Evolutionary conservation across 805 yeast species (phyloP).

Genomic region (Ogataea nonfermentans): DNA sequence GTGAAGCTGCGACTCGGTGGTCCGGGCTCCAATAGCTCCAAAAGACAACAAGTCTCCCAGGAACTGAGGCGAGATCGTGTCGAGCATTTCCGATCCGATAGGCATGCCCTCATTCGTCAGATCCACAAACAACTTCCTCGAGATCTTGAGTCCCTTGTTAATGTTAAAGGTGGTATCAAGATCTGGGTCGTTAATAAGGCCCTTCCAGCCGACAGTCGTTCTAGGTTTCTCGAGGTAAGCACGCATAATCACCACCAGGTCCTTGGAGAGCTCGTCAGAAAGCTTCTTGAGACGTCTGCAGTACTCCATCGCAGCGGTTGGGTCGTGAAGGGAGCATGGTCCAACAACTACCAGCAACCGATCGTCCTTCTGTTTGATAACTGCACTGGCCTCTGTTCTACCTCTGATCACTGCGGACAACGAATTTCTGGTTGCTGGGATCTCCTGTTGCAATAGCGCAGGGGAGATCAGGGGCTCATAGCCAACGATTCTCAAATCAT

Average conservation of each 20-base stretch:
- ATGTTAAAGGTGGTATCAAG: conserved; percentile 89
- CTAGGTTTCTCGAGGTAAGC: conserved; percentile 98
- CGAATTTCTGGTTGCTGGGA: conserved; percentile 59
- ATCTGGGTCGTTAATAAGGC: conserved; percentile 95
- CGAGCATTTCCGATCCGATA: conserved; percentile 97
- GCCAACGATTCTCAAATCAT: conserved; percentile 75
- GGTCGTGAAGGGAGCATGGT: conserved; percentile 95
- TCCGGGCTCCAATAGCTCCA: conserved; percentile 99
- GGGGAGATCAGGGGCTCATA: conserved; percentile 96
- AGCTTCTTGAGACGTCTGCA: conserved; percentile 65
- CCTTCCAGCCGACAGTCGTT: conserved; percentile 99
- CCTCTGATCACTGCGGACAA: conserved; percentile 69
- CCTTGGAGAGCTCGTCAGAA: conserved; percentile 68
- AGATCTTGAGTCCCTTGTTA: conserved; percentile 86
- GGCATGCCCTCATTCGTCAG: conserved; percentile 81
- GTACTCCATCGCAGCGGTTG: conserved; percentile 85
- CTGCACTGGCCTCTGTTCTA: conserved; percentile 73
- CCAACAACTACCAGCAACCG: conserved; percentile 87
- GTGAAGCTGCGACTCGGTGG: conserved; percentile 97
- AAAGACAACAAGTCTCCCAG: conserved; percentile 85
- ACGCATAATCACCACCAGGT: conserved; percentile 87
- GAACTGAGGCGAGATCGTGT: conserved; percentile 95
- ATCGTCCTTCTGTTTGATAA: conserved; percentile 76
- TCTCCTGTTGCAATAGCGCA: conserved; percentile 81
- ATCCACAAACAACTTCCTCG: conserved; percentile 81